Evolutionary conservation across 2,329 filamentous ascomycete genomes (phyloP), one percentile per base, ranked within the genome.

Genomic region (Cercospora citrullina): DNA sequence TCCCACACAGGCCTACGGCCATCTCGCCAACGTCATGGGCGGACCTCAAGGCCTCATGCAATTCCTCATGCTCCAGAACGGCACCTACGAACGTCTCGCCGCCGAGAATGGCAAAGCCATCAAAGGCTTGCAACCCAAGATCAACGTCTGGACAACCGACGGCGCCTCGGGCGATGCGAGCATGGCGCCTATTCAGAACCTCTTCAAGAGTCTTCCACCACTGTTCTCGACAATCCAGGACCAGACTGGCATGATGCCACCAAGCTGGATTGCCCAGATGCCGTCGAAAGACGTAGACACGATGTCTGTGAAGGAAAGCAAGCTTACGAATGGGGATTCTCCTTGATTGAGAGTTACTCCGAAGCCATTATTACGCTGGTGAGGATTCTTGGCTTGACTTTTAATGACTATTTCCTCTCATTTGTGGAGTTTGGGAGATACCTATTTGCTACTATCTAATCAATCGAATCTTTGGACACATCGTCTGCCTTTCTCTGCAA

Each of bases 51-150:
- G 91, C 31, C 84, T 96, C 67, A 84, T 96, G 74, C 90, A 94
- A 78, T 94, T 91, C 84, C 86, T 94, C 81, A 96, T 96, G 93
- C 88, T 96, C 76, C 90, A 94, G 81, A 90, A 90, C 79, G 90
- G 90, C 73, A 91, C 90, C 0, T 94, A 92, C 79, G 87, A 91
- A 76, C 86, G 89, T 73, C 86, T 96, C 60, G 92, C 92, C 67
- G 85, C 90, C 74, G 91, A 91, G 60, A 96, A 96, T 74, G 92
- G 90, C 58, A 78, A 84, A 33, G 92, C 91, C 33, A 87, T 96
- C 76, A 84, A 87, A 62, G 92, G 92, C 28, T 81, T 96, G 72
- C 87, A 93, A 78, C 93, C 93, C 72, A 96, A 96, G 89, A 95
- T 96, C 81, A 93, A 89, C 70, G 89, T 94, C 28, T 96, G 92